These are phyloP conservation scores for Trypanosoma avium DNA, from an alignment of 208 protist genomes.

Conservation along the genomic window DNA sequence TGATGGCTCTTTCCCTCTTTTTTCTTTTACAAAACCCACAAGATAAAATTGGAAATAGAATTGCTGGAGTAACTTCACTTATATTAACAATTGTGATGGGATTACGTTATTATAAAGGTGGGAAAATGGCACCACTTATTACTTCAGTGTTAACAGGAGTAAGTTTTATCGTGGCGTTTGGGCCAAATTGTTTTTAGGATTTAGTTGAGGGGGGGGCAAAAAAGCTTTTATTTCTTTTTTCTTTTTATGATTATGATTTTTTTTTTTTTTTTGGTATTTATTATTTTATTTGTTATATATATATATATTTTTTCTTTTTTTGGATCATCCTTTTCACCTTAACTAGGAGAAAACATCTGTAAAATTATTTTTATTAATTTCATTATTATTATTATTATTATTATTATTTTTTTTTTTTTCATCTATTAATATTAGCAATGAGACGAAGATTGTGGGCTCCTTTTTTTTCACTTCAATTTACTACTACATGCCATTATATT, in stretches of 20 bases:
- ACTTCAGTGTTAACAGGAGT: slow-evolving; percentile 1
- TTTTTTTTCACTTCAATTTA: neutral
- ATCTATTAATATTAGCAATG: neutral
- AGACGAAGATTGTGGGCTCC: neutral
- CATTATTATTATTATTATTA: neutral
- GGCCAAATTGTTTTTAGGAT: neutral
- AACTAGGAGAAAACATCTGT: neutral
- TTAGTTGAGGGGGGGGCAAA: neutral
- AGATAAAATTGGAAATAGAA: slow-evolving; percentile 9
- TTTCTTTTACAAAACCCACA: slow-evolving; percentile 6
- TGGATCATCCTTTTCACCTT: too few species aligned
- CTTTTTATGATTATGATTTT: neutral
- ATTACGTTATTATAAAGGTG: slow-evolving; percentile 6
- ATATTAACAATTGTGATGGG: slow-evolving; percentile 10
- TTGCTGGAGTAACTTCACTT: slow-evolving; percentile 5
- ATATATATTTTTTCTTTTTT: too few species aligned
- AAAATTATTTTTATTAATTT: neutral
- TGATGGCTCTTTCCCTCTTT: slow-evolving; percentile 8
- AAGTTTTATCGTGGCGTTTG: slow-evolving; percentile 12
- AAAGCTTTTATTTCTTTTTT: neutral
- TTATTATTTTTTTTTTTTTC: neutral
- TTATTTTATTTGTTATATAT: too few species aligned
- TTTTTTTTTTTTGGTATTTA: neutral
- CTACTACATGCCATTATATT: neutral
- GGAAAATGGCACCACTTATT: slow-evolving; percentile 7